These are phyloP conservation scores for Hansenula sp. DNA, from an alignment of 1,139 yeast genomes.

Conservation along the genomic window DNA sequence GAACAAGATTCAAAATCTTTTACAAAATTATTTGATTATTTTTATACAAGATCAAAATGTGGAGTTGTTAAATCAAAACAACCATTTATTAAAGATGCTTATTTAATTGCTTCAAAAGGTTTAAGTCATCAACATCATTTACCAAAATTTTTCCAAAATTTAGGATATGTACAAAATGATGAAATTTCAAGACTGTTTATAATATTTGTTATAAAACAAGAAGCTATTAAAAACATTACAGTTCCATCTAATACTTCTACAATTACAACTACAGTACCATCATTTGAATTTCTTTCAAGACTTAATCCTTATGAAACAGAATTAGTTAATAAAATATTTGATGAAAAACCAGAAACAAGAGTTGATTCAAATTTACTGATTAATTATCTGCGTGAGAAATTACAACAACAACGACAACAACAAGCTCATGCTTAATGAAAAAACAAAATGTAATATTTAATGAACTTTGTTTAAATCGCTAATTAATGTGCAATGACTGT, in stretches of 20 bases:
- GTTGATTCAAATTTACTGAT: constrained; percentile 15
- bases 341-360: constrained; percentile 16
- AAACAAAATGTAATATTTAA: constrained; percentile 7
- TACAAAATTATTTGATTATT: constrained; percentile 49
- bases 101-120: constrained; percentile 40
- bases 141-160: constrained; percentile 22
- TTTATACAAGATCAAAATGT: constrained; percentile 43
- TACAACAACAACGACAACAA: not conserved
- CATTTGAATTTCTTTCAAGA: constrained; percentile 14
- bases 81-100: constrained; percentile 60
- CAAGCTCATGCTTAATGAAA: too few species aligned
- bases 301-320: constrained; percentile 13
- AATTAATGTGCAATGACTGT: too few species aligned
- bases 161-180: constrained; percentile 4
- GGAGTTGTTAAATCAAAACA: constrained; percentile 57
- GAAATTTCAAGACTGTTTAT: constrained; percentile 35
- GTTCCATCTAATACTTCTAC: not conserved
- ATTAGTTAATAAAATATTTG: constrained; percentile 17
- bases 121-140: constrained; percentile 9
- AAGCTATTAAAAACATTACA: constrained; percentile 16
- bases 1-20: constrained; percentile 25
- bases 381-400: constrained; percentile 11
- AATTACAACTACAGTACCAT: constrained; percentile 2
- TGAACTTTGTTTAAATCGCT: too few species aligned
- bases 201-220: constrained; percentile 44